Conservation (phyloP, 2,329 filamentous ascomycete species). For the Colletotrichum sp. region DNA sequence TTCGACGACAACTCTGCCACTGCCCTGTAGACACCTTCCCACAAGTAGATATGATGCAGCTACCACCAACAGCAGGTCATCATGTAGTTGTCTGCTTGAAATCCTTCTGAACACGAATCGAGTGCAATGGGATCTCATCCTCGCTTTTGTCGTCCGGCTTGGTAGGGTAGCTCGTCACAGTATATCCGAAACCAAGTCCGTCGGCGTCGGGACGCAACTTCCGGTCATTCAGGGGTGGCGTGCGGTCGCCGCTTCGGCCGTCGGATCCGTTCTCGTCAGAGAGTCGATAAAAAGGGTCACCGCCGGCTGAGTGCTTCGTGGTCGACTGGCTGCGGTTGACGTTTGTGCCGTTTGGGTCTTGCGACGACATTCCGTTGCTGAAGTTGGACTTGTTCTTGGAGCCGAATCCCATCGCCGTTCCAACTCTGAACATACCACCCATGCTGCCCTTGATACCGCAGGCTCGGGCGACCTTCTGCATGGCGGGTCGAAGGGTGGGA, state of each 20-base stretch:
- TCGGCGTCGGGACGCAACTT: conserved; percentile 33
- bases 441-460: conserved; percentile 42
- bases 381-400: conserved; percentile 26
- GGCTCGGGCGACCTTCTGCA: conserved; percentile 40
- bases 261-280: conserved; percentile 34
- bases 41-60: neutral
- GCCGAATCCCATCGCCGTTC: conserved; percentile 25
- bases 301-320: conserved; percentile 6
- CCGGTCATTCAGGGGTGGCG: conserved; percentile 19
- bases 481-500: conserved; percentile 53
- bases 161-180: conserved; percentile 34
- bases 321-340: neutral
- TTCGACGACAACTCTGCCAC: neutral
- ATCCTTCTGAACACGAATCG: conserved; percentile 42
- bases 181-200: conserved; percentile 32
- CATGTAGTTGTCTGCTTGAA: conserved; percentile 31
- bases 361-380: conserved; percentile 18
- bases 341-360: conserved; percentile 2
- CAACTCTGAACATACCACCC: conserved; percentile 33
- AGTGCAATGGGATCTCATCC: conserved; percentile 42
- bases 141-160: conserved; percentile 30
- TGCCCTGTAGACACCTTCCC: neutral
- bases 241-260: conserved; percentile 3
- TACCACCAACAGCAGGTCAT: neutral
- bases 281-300: conserved; percentile 35